Conservation (phyloP, 75 land plant species). For the Isoetes taiwanensis region DNA sequence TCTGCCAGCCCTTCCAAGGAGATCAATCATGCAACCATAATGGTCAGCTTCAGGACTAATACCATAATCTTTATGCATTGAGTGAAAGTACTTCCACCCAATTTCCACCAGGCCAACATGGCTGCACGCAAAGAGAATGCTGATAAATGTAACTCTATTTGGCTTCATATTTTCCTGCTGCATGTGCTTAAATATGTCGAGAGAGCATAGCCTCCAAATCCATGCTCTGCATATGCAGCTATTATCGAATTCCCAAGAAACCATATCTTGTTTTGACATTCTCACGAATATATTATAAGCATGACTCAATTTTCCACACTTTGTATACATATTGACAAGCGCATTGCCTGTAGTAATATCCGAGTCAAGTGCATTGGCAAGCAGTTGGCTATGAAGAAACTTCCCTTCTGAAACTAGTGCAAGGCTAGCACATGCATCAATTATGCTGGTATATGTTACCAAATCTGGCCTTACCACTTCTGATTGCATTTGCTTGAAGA, state of each 20-base stretch:
- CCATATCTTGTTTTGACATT: slow-evolving; percentile 10
- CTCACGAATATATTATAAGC: neutral
- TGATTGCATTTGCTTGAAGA: slow-evolving; percentile 1
- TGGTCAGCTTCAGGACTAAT: too few relatives aligned
- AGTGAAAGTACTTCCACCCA: too few relatives aligned
- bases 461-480: neutral
- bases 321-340: slow-evolving; percentile 8
- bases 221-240: too few relatives aligned
- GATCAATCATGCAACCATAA: too few relatives aligned
- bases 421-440: slow-evolving; percentile 1
- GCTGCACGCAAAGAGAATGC: too few relatives aligned
- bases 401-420: neutral
- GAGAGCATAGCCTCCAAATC: too few relatives aligned
- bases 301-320: neutral
- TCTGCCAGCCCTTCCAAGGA: too few relatives aligned
- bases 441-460: neutral
- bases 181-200: too few relatives aligned
- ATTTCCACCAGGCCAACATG: too few relatives aligned
- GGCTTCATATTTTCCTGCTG: too few relatives aligned
- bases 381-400: neutral
- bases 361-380: neutral
- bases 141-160: too few relatives aligned
- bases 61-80: too few relatives aligned
- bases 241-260: slow-evolving; percentile 10
- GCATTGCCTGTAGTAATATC: slow-evolving; percentile 1